These are phyloP conservation scores for Dacryopinax primogenitus DNA, from an alignment of 768 basidiomycete species.

Conservation along the genomic window DNA sequence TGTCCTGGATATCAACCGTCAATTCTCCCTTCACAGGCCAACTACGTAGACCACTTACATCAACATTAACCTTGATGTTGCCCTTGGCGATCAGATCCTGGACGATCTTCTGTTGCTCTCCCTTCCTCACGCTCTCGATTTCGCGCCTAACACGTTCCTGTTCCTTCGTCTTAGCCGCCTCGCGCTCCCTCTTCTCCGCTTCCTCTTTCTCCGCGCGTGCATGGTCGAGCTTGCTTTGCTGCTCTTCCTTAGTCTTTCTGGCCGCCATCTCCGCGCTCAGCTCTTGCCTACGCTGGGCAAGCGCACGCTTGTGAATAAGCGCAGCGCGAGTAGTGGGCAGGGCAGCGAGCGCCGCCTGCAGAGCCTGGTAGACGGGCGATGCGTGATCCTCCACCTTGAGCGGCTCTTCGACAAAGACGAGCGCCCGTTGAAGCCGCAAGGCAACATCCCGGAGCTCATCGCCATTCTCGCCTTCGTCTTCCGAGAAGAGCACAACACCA, in stretches of 20 bases:
- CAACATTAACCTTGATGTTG: constrained; percentile 55
- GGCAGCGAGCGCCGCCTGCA: constrained; percentile 35
- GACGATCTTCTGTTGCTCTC: constrained; percentile 82
- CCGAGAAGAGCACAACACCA: constrained; percentile 61
- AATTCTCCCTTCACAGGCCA: constrained; percentile 9
- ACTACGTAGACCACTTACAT: constrained; percentile 35
- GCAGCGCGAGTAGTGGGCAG: constrained; percentile 28
- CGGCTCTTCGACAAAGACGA: constrained; percentile 13
- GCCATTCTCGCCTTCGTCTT: background rate
- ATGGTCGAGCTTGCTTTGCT: constrained; percentile 59
- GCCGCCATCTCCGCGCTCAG: constrained; percentile 70
- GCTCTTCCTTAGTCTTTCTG: constrained; percentile 81
- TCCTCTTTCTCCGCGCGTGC: constrained; percentile 55
- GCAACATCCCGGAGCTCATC: constrained; percentile 4
- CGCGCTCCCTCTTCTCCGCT: constrained; percentile 45
- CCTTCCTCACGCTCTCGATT: constrained; percentile 60
- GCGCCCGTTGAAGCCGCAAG: constrained; percentile 25
- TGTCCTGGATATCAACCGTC: constrained; percentile 37
- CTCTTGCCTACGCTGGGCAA: constrained; percentile 76
- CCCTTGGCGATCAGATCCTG: constrained; percentile 70
- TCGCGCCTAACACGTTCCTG: constrained; percentile 29
- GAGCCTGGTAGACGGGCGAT: constrained; percentile 40
- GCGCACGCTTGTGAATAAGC: constrained; percentile 59
- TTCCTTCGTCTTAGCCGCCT: constrained; percentile 54
- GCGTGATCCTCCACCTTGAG: constrained; percentile 34